Base-by-base conservation (phyloP, 2,329 filamentous ascomycete species). In the Fusarium sp. region DNA sequence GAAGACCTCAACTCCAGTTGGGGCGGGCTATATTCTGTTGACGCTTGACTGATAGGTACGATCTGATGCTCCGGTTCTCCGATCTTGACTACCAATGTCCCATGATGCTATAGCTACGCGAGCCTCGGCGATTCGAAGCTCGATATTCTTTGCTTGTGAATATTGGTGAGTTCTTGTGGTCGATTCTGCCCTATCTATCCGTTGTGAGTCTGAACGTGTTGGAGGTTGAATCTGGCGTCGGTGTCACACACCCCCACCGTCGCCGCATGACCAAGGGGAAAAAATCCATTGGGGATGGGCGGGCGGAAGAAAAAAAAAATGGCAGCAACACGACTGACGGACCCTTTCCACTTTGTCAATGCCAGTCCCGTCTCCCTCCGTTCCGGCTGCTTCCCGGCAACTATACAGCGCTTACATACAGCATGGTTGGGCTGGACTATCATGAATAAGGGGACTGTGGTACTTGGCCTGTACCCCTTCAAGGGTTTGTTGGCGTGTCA, bases 241-340 rank as follows among this genome's bases (percentile, higher is more conserved):
- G 19, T 55, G 57, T 28, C 33, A 33, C 14, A 36, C 70, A 74
- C 72, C 44, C 72, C 70, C 42, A 11, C 64, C 62, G 65, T 72
- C 28, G 14, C 40, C 62, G 49, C 57, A 65, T 66, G 52, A 64
- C 43, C 67, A 72, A 67, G 62, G 53, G 53, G 55, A 40, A 19
- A 67, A 72, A 73, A 64, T 62, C 70, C 70, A 70, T 74, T 74
- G 72, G 72, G 72, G 68, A 71, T 62, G 62, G 68, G 69, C 66
- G 56, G 70, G 56, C 57, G 72, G 61, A 58, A 59, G 19, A 39
- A 14, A 43, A 52, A 63, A 49, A 38, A 51, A 65, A 44, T n/a
- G 24, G 42, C 42, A 44, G 14, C 21, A 26, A 52, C 50, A 50
- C 26, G 31, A 40, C 58, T 46, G 58, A 64, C 47, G 38, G 50